These are phyloP conservation scores for Elsinoe australis DNA, from an alignment of 2,329 filamentous ascomycete species.

Conservation along the genomic window DNA sequence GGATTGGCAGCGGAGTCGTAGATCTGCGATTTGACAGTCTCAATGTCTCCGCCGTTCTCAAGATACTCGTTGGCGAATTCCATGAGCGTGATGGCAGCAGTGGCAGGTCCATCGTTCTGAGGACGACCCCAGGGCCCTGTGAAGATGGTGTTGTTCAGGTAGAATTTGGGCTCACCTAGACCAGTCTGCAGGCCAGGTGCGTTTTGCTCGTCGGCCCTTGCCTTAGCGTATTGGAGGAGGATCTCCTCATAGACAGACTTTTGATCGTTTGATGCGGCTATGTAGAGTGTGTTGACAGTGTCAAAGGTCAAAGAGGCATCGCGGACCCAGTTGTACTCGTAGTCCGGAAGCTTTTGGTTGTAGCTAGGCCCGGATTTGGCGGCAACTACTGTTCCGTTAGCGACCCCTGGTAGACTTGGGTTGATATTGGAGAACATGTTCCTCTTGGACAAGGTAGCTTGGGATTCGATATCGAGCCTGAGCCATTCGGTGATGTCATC, in stretches of 20 bases:
- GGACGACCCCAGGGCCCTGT: constrained; percentile 29
- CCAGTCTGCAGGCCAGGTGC: constrained; percentile 28
- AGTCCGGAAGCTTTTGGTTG: constrained; percentile 25
- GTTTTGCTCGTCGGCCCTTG: constrained; percentile 28
- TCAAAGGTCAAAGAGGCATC: constrained; percentile 29
- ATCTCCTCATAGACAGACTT: constrained; percentile 24
- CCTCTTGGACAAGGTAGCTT: constrained; percentile 24
- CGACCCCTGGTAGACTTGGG: constrained; percentile 25
- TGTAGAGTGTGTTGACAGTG: constrained; percentile 26
- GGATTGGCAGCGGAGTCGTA: constrained; percentile 27
- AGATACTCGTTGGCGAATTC: constrained; percentile 28
- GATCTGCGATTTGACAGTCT: constrained; percentile 25
- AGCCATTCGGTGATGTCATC: constrained; percentile 29
- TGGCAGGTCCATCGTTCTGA: constrained; percentile 31
- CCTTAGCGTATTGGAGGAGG: constrained; percentile 26
- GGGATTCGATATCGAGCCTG: constrained; percentile 22
- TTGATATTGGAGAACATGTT: constrained; percentile 32
- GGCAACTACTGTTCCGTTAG: constrained; percentile 28
- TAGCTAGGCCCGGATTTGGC: constrained; percentile 27
- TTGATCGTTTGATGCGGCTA: constrained; percentile 21
- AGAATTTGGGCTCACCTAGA: constrained; percentile 30
- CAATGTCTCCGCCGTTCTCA: constrained; percentile 24
- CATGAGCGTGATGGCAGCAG: constrained; percentile 28
- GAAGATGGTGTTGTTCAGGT: constrained; percentile 29
- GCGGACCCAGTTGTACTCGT: constrained; percentile 31